A percentile compares a stretch with the other conserved stretches of the same genome.
These are phyloP conservation scores for Cochlearia excelsa DNA, from an alignment of 345 rosid species.

Conservation along the genomic window DNA sequence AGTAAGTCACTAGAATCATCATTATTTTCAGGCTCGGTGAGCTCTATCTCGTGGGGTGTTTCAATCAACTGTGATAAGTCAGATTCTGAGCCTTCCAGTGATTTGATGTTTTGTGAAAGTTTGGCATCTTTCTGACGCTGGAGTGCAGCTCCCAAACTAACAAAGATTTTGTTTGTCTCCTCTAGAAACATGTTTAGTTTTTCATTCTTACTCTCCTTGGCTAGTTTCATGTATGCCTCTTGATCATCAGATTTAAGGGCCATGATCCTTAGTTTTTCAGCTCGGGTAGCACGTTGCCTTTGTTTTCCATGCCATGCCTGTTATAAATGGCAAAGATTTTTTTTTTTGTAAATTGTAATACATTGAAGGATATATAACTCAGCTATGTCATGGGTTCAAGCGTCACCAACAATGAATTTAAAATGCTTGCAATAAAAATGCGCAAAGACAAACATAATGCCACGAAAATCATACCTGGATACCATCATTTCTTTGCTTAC, in stretches of 20 bases:
- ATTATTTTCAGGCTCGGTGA: conserved; percentile 67
- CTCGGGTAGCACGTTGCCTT: conserved; percentile 96
- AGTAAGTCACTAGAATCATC: conserved; percentile 83
- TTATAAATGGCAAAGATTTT: conserved; percentile 8
- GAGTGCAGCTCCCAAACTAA: conserved; percentile 96
- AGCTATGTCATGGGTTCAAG: no score
- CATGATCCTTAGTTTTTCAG: conserved; percentile 92
- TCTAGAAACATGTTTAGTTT: conserved; percentile 81
- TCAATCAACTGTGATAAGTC: conserved; percentile 73
- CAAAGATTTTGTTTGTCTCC: conserved; percentile 94
- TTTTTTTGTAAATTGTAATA: background rate
- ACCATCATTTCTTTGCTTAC: conserved; percentile 95
- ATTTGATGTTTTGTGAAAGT: conserved; percentile 62
- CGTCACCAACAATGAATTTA: no score
- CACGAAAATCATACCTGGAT: conserved; percentile 53
- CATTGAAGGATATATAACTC: background rate
- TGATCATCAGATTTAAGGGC: conserved; percentile 98
- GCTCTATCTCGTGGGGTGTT: conserved; percentile 61
- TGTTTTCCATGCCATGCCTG: conserved; percentile 99
- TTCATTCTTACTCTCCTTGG: conserved; percentile 97
- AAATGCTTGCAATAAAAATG: no score
- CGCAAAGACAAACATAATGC: no score
- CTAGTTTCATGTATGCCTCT: conserved; percentile 94
- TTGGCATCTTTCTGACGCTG: conserved; percentile 94
- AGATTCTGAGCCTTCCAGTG: conserved; percentile 58